These are phyloP conservation scores for Fusarium foetens DNA, from an alignment of 2,329 filamentous ascomycete genomes.

Conservation along the genomic window DNA sequence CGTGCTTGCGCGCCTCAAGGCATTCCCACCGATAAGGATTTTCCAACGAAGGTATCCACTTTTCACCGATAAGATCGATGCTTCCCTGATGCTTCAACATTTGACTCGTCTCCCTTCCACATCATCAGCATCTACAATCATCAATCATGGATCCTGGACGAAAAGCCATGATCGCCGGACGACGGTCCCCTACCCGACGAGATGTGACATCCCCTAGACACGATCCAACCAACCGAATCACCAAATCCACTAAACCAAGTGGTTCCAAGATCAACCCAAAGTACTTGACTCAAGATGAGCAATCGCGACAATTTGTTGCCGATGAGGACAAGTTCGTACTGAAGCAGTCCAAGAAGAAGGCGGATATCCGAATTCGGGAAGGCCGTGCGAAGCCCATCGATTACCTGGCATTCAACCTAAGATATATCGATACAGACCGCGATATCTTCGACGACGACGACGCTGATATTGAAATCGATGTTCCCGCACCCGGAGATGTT, in stretches of 20 bases:
- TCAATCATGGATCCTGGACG: conserved; percentile 64
- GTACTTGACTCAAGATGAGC: conserved; percentile 78
- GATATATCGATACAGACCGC: conserved; percentile 85
- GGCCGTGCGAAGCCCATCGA: conserved; percentile 92
- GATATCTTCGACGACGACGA: conserved; percentile 89
- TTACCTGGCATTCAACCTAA: conserved; percentile 89
- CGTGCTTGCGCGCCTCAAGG: not conserved
- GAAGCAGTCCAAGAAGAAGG: conserved; percentile 98
- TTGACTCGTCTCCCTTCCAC: not conserved
- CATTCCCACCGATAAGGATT: conserved; percentile 19
- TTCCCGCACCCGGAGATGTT: conserved; percentile 83
- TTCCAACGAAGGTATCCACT: conserved; percentile 15
- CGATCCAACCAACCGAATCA: conserved; percentile 66
- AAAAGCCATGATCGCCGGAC: conserved; percentile 63
- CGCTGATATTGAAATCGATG: conserved; percentile 74
- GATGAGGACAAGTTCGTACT: conserved; percentile 96
- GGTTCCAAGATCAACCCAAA: conserved; percentile 47
- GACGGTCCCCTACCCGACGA: conserved; percentile 55
- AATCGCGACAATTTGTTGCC: conserved; percentile 85
- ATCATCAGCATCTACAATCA: conserved; percentile 3
- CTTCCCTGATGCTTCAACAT: conserved; percentile 1
- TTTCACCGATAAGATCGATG: conserved; percentile 31
- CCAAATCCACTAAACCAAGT: conserved; percentile 55
- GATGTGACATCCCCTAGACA: conserved; percentile 66
- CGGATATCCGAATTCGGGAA: conserved; percentile 91